Percentiles rank a stretch among this genome's conserved stretches.
Conservation (phyloP, 2,329 filamentous ascomycete species). For the Aspergillus sp. region DNA sequence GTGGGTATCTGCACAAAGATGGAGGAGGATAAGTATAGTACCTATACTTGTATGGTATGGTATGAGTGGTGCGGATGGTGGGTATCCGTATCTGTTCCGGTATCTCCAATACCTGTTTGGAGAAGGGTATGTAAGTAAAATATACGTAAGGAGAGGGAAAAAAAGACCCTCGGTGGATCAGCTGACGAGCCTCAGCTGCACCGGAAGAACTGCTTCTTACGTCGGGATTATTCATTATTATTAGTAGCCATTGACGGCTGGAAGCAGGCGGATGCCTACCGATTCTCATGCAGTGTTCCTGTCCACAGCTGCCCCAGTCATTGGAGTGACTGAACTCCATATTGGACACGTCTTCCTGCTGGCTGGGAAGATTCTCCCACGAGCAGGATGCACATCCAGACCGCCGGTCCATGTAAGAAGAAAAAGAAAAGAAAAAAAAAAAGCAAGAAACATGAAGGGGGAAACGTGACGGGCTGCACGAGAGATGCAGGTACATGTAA, state of each 20-base stretch:
- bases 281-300: background rate
- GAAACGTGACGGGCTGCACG: slow-evolving; percentile 1
- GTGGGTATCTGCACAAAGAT: background rate
- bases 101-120: background rate
- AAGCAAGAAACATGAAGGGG: background rate
- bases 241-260: background rate
- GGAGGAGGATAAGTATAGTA: background rate
- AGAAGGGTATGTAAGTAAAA: background rate
- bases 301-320: background rate
- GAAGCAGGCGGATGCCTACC: background rate
- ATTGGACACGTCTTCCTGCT: background rate
- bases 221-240: background rate
- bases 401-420: background rate
- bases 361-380: background rate
- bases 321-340: too few relatives aligned
- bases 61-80: too few relatives aligned
- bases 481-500: slow-evolving; percentile 1
- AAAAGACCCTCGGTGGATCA: background rate
- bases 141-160: slow-evolving; percentile 1
- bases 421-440: too few relatives aligned
- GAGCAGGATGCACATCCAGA: background rate
- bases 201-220: background rate
- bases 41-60: background rate
- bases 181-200: slow-evolving; percentile 1
- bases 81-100: background rate